Base-by-base conservation (phyloP, 352 stramenopile species). In the Aphanomyces astaci region DNA sequence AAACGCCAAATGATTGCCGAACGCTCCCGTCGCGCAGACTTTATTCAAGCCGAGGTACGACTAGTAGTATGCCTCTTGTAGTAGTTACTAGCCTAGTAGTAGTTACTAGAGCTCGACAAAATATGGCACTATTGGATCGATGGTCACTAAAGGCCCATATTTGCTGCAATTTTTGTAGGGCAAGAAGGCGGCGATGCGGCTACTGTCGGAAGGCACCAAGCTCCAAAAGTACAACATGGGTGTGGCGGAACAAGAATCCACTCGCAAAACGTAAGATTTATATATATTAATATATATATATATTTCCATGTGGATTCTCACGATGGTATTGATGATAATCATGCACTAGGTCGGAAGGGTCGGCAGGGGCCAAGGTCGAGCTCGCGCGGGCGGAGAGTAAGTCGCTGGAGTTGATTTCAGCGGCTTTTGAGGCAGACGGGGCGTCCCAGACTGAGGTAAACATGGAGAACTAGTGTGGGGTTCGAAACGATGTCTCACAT, bases 1-100 rank as follows among this genome's bases (percentile, higher is more conserved):
- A 78, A 79, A 54, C 63, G 39, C 30, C 74, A 79, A 55, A 79
- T 79, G 74, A 76, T 78, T 56, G 74, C 74, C 24, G 74, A 79
- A 43, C 72, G 74, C 39, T 57, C 72, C 19, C 69, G 74, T 60
- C 74, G 74, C 24, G 74, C 72, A 33, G 72, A 78, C 31, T 79
- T 79, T 59, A 79, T 79, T 46, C 22, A 55, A 19, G 74, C 74
- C 28, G 74, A 79, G 30, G 62, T 68, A 22, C 28, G 19, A 19
- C 40, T 40, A 7, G 36, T n/a, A n/a, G n/a, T n/a, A n/a, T n/a
- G n/a, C n/a, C n/a, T n/a, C n/a, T n/a, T n/a, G n/a, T n/a, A n/a
- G n/a, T n/a, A n/a, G n/a, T n/a, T n/a, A n/a, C n/a, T n/a, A n/a
- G n/a, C n/a, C n/a, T n/a, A n/a, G n/a, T n/a, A n/a, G n/a, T n/a